phyloP scores from a whole-genome alignment of 148 eudicot genomes.

The Beta vulgaris region DNA sequence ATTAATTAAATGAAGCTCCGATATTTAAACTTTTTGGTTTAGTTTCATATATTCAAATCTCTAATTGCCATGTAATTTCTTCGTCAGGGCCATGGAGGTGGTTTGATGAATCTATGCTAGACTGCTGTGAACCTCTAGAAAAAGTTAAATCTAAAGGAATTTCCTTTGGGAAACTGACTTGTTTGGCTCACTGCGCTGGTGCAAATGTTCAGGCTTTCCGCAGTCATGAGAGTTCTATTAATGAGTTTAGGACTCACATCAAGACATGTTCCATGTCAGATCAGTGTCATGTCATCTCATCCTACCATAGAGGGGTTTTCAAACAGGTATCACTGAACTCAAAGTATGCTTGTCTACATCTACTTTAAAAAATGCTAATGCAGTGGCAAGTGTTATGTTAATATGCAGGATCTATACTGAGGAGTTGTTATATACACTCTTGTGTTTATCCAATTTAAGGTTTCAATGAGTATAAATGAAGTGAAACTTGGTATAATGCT shows the following conservation, averaged over 20 bases:
- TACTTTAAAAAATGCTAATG: not conserved
- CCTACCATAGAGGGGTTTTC: constrained; percentile 69
- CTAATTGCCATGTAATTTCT: not conserved
- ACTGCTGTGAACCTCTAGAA: constrained; percentile 91
- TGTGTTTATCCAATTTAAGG: not conserved
- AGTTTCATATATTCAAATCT: not conserved
- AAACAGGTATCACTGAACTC: constrained; percentile 57
- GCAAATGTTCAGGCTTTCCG: constrained; percentile 77
- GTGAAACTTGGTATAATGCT: constrained; percentile 3
- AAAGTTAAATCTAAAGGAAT: constrained; percentile 79
- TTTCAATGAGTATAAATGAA: not conserved
- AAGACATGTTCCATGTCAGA: constrained; percentile 64
- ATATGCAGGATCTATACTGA: not conserved
- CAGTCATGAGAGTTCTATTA: constrained; percentile 57
- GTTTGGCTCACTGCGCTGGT: constrained; percentile 87
- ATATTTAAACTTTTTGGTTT: not conserved
- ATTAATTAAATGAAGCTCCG: too few species aligned
- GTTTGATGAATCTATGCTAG: constrained; percentile 95
- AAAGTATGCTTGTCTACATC: not conserved
- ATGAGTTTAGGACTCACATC: constrained; percentile 68
- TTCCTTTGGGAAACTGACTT: constrained; percentile 75
- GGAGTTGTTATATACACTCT: not conserved
- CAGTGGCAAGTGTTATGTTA: not conserved
- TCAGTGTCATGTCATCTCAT: constrained; percentile 67
- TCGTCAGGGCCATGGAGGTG: constrained; percentile 90